phyloP scores from a whole-genome alignment of 2,329 filamentous ascomycete species.

The Meredithiella fracta region DNA sequence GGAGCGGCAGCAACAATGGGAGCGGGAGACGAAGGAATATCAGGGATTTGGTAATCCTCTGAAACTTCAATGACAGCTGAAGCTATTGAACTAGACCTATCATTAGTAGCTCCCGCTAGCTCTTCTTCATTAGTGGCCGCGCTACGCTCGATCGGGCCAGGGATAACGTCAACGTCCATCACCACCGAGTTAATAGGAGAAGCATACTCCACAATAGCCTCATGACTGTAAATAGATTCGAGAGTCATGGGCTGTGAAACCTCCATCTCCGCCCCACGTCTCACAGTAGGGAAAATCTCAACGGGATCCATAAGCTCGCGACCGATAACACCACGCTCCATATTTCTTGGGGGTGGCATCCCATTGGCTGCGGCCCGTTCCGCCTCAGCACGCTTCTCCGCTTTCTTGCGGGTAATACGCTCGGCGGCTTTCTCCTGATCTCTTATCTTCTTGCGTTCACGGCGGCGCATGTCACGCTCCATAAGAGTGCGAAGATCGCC shows the following conservation, averaged over 20 bases:
- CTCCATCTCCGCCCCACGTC: not conserved
- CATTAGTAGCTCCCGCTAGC: not conserved
- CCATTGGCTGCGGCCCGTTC: constrained; percentile 5
- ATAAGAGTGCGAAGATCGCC: constrained; percentile 73
- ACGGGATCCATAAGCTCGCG: constrained; percentile 14
- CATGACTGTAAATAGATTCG: constrained; percentile 2
- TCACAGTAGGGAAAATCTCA: constrained; percentile 7
- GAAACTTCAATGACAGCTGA: not conserved
- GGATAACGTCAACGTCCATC: not conserved
- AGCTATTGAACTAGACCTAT: not conserved
- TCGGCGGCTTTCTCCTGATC: constrained; percentile 52
- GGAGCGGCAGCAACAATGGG: not conserved
- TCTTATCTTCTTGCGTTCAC: constrained; percentile 52
- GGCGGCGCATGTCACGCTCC: constrained; percentile 71
- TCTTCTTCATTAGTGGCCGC: not conserved
- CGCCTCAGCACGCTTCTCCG: constrained; percentile 3
- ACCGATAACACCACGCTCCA: constrained; percentile 15
- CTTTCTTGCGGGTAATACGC: constrained; percentile 12
- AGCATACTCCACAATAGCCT: not conserved
- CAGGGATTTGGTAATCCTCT: not conserved
- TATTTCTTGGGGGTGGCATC: constrained; percentile 3
- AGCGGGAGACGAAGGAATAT: not conserved
- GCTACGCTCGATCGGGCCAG: not conserved
- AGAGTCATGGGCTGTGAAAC: constrained; percentile 5
- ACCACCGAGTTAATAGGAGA: not conserved